Evolutionary conservation across 345 rosid genomes (phyloP).

Genomic region (Microcos paniculata): DNA sequence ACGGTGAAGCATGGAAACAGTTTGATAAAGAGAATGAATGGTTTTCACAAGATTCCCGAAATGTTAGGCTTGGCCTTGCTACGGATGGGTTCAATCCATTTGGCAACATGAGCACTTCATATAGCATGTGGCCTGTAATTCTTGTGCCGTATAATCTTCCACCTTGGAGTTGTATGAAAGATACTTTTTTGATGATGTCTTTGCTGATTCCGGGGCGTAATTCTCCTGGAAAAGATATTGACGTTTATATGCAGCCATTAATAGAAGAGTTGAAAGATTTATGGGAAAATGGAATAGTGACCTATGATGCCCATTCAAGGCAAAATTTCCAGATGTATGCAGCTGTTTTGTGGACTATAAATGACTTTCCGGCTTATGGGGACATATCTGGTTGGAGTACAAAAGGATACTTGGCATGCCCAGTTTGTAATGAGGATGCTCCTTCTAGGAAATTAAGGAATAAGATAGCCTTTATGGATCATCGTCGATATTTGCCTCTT

Average conservation of each 20-base stretch:
- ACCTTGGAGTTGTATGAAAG: too few relatives aligned
- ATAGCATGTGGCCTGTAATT: background rate
- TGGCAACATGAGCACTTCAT: background rate
- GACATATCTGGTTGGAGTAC: background rate
- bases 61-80: background rate
- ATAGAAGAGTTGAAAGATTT: background rate
- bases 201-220: too few relatives aligned
- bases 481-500: background rate
- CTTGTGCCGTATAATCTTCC: background rate
- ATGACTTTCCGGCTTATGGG: background rate
- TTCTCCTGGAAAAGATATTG: background rate
- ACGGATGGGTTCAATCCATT: background rate
- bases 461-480: background rate
- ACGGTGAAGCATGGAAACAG: background rate
- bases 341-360: background rate
- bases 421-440: background rate
- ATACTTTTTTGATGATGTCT: too few relatives aligned
- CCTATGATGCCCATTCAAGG: background rate
- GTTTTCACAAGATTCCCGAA: background rate
- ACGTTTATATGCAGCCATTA: background rate
- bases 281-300: background rate
- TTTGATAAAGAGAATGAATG: too few relatives aligned
- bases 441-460: background rate
- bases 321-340: background rate
- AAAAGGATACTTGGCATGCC: background rate